Base-by-base conservation (phyloP, 2,329 filamentous ascomycete species). In the Tolypocladium sp. region DNA sequence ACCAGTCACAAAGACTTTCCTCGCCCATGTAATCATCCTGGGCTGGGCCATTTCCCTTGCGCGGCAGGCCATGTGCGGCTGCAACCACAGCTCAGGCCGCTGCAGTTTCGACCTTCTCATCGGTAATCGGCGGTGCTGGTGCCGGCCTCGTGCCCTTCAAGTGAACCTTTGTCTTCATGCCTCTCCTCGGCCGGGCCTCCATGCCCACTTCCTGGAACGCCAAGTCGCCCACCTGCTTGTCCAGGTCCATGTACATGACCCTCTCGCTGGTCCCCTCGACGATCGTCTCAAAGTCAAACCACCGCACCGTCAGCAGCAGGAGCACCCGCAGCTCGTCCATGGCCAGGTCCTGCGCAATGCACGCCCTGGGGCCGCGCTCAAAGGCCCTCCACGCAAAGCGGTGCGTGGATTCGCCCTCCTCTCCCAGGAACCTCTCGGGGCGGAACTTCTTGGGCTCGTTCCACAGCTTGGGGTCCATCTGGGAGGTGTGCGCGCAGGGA, bases 391-490 rank as follows among this genome's bases (percentile, higher is more conserved):
- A 63, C 4, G 62, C 62, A 13, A 62, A 63, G 4, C 62, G 62
- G n/a, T 63, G 62, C 57, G 46, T 59, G 10, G 2, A 15, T 17
- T 55, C 54, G 22, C 37, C 54, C 22, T 55, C 54, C 0, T n/a
- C 25, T 2, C 54, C 66, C 10, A 77, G 66, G 65, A 73, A 79
- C 10, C 77, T 69, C 35, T 77, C 74, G 0, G 77, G 76, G 0
- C 76, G 61, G 65, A 78, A 79, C 9, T 65, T 63, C 35, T 68
- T 60, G 1, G 72, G 68, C 10, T 73, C 65, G 2, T 70, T 69
- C 73, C 74, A 79, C 64, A 74, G 68, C 8, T 63, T 62, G 1
- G 68, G 65, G 58, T 70, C 65, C 17, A 67, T 64, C 27, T 76
- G 74, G 27, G 70, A 63, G 55, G 65, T 61, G 52, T 65, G 60